Conservation (phyloP, 768 basidiomycete genomes). For the Austroboletus eburneus region DNA sequence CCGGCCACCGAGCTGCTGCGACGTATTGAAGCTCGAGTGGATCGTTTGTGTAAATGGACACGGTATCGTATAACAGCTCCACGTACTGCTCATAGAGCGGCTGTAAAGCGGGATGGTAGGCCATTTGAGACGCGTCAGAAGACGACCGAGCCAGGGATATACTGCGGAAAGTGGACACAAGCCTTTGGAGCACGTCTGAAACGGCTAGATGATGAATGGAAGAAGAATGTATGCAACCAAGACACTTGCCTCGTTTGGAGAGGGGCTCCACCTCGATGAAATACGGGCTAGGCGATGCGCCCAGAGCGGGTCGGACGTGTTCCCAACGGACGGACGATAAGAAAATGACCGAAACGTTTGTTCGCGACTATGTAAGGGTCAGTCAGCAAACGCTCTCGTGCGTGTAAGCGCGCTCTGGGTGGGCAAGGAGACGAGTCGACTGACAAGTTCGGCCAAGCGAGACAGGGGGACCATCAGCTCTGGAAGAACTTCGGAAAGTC, state of each 20-base stretch:
- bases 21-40: conserved; percentile 71
- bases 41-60: conserved; percentile 62
- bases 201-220: no score
- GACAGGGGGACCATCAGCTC: conserved; percentile 69
- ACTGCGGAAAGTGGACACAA: conserved; percentile 38
- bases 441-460: conserved; percentile 67
- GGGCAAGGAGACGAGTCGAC: conserved; percentile 14
- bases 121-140: conserved; percentile 10
- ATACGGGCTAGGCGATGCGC: conserved; percentile 71
- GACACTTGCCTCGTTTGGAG: conserved; percentile 51
- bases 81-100: conserved; percentile 64
- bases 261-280: conserved; percentile 53
- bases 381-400: conserved; percentile 1
- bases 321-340: conserved; percentile 68
- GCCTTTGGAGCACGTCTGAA: conserved; percentile 33
- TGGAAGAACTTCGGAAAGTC: conserved; percentile 55
- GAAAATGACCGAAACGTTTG: conserved; percentile 58
- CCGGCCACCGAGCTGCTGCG: conserved; percentile 76
- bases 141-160: not conserved
- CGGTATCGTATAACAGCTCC: conserved; percentile 53
- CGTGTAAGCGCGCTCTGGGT: no score
- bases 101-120: conserved; percentile 53
- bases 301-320: conserved; percentile 63
- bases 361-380: conserved; percentile 45
- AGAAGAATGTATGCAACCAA: not conserved